Evolutionary conservation across 805 yeast genomes (phyloP), one percentile per base, ranked within the genome.

Genomic region (Yarrowia phangngaensis): DNA sequence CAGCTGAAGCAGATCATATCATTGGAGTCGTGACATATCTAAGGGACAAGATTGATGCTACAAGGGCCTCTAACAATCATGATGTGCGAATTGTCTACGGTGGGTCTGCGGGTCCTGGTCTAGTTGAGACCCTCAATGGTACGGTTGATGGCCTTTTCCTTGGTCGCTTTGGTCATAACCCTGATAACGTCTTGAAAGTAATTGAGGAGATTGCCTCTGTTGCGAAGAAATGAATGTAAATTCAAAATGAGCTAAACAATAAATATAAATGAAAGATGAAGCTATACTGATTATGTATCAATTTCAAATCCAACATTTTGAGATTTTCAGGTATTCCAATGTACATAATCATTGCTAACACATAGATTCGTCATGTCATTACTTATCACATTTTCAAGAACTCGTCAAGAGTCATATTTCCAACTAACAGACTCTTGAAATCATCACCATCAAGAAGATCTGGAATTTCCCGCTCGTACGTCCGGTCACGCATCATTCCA

Each of bases 141-240:
- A 29, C 47, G 1, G 57, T 60, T 3, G 63, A 60, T 41, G 64
- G 64, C 11, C 43, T 60, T 31, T 59, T 60, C 28, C 54, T 60
- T 14, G 64, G 62, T 7, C 36, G 64, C 30, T 59, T 60, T 28
- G 64, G 62, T 8, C 64, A 60, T 30, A 55, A 55, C 20, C 51
- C 54, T 2, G 48, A 33, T 11, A 57, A 57, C n/a, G 58, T 60
- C 9, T 49, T 49, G 27, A 28, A 47, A 20, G 59, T 60, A 49
- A 50, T 58, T n/a, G 23, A 45, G 11, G 63, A 59, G 35, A 51
- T 55, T 3, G 52, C 22, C 2, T 7, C 35, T 3, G 45, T 38
- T 2, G 43, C 43, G 23, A 36, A 36, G 31, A 16, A 26, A 4
- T 17, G n/a, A n/a, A n/a, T n/a, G n/a, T n/a, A n/a, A n/a, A n/a